These are phyloP conservation scores for Davidsoniella australis DNA, from an alignment of 2,329 filamentous ascomycete genomes.

Conservation along the genomic window DNA sequence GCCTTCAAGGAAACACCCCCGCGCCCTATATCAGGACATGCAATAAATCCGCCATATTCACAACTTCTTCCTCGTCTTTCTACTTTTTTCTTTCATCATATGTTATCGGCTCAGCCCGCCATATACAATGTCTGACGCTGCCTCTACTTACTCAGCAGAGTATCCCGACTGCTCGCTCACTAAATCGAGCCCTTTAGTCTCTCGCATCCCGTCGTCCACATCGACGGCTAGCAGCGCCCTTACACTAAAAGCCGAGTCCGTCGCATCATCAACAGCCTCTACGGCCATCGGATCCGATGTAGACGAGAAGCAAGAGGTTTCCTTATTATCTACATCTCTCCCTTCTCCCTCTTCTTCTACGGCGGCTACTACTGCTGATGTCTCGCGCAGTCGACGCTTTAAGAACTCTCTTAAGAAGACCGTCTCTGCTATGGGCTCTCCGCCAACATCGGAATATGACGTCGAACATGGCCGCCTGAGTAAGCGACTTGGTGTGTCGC, in stretches of 20 bases:
- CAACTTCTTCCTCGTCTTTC: not conserved
- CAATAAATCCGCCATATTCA: not conserved
- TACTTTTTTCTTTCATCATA: not conserved
- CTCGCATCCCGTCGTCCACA: slow-evolving; percentile 5
- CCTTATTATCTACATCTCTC: not conserved
- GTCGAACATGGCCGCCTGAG: slow-evolving; percentile 11
- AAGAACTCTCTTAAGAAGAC: slow-evolving; percentile 12
- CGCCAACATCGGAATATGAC: slow-evolving; percentile 13
- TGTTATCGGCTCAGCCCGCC: not conserved
- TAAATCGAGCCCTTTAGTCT: not conserved
- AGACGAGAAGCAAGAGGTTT: not conserved
- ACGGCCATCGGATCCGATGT: slow-evolving; percentile 3
- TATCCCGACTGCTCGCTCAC: not conserved
- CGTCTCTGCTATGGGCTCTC: slow-evolving; percentile 13
- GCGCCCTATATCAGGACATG: not conserved
- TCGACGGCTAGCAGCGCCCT: slow-evolving; percentile 1
- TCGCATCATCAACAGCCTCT: slow-evolving; percentile 7
- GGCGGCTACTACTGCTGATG: not conserved
- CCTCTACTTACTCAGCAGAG: not conserved
- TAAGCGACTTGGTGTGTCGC: slow-evolving; percentile 12
- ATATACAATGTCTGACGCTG: not conserved
- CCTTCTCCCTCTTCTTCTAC: not conserved
- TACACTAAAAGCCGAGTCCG: slow-evolving; percentile 5
- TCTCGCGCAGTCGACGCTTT: slow-evolving; percentile 8
- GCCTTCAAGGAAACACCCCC: not conserved